Percentiles rank a stretch among this genome's conserved stretches.
These are phyloP conservation scores for Berberis vulgaris DNA, from an alignment of 164 flowering plant genomes.

Conservation along the genomic window DNA sequence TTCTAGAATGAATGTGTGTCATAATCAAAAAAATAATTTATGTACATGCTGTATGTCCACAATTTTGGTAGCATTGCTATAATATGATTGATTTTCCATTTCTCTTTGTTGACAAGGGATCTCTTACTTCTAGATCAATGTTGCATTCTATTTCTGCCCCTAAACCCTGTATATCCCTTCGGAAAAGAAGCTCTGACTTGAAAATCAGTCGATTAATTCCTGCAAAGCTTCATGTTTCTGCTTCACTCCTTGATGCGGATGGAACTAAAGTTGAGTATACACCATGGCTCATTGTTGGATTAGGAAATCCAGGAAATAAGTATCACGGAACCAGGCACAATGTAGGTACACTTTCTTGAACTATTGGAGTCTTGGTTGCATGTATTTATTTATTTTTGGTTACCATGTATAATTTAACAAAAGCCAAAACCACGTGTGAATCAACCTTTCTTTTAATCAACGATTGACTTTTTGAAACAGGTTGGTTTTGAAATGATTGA, in stretches of 20 bases:
- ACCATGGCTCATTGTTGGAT: conserved; percentile 92
- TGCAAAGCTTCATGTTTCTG: conserved; percentile 27
- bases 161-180: conserved; percentile 21
- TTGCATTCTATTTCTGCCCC: conserved; percentile 42
- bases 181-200: conserved; percentile 17
- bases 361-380: neutral
- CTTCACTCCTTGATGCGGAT: conserved; percentile 37
- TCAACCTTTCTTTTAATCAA: neutral
- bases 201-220: conserved; percentile 15
- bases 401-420: neutral
- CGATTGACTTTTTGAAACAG: conserved; percentile 21
- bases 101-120: neutral
- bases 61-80: neutral
- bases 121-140: conserved; percentile 38
- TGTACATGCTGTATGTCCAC: too few relatives aligned
- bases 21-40: too few relatives aligned
- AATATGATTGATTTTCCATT: neutral
- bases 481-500: conserved; percentile 99
- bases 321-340: conserved; percentile 94
- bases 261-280: conserved; percentile 68
- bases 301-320: conserved; percentile 94
- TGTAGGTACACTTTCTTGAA: conserved; percentile 28
- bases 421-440: neutral
- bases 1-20: too few relatives aligned
- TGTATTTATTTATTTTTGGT: neutral